Conservation (phyloP, 1,284 basidiomycete genomes). For the Dichomitus squalens region DNA sequence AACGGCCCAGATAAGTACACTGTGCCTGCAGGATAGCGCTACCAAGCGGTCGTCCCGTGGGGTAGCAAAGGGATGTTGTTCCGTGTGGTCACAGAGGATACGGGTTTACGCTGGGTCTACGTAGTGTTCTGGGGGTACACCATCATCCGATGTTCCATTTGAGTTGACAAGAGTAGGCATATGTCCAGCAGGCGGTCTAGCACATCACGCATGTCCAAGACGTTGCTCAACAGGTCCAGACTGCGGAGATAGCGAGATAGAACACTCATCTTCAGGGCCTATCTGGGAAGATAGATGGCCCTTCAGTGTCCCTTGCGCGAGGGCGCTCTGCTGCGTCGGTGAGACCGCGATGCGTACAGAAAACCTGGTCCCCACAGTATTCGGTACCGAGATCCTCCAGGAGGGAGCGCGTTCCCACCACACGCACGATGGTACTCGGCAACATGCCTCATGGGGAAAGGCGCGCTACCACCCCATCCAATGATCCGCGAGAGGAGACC, state of each 20-base stretch:
- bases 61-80: too few relatives aligned
- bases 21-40: too few relatives aligned
- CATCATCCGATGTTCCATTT: not conserved
- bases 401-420: constrained; percentile 9
- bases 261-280: not conserved
- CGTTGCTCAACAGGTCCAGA: not conserved
- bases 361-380: not conserved
- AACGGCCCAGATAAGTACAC: too few relatives aligned
- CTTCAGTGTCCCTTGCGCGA: too few relatives aligned
- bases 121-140: not conserved
- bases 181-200: not conserved
- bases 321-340: not conserved
- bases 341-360: not conserved
- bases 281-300: not conserved
- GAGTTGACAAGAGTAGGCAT: not conserved
- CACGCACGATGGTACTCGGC: constrained; percentile 6
- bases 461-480: constrained; percentile 15
- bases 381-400: constrained; percentile 23
- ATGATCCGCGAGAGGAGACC: constrained; percentile 24
- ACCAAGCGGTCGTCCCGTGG: too few relatives aligned
- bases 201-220: not conserved
- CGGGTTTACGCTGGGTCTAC: not conserved
- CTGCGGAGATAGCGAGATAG: constrained; percentile 15
- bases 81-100: not conserved
- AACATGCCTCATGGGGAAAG: constrained; percentile 10